Evolutionary conservation across 2,329 filamentous ascomycete genomes (phyloP).

Genomic region (Spiromastix sp.): DNA sequence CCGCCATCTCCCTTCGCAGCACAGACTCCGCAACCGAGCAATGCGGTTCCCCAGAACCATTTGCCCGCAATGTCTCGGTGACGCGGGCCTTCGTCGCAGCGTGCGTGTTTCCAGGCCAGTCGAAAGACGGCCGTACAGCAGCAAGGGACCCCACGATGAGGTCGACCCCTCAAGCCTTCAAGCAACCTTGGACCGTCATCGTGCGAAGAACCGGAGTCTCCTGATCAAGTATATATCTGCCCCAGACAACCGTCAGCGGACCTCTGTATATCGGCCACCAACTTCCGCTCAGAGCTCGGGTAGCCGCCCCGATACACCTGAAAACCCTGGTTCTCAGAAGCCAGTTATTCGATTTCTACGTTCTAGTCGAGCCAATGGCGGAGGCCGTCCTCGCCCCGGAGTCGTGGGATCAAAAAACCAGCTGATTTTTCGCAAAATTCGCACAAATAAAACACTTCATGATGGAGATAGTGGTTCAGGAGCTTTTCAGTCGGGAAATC

Average conservation of each 20-base stretch:
- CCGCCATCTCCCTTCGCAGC: conserved; percentile 1
- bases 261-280: background rate
- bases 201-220: conserved; percentile 19
- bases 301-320: background rate
- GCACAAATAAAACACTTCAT: background rate
- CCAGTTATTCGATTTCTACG: too few species aligned
- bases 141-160: conserved; percentile 6
- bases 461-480: background rate
- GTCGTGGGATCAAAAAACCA: background rate
- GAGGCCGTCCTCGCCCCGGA: too few species aligned
- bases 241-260: background rate
- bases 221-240: conserved; percentile 15
- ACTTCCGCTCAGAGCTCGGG: background rate
- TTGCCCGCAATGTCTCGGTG: conserved; percentile 2
- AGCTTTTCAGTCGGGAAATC: background rate
- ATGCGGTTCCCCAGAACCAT: background rate
- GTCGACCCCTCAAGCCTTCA: conserved; percentile 19
- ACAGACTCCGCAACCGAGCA: conserved; percentile 3
- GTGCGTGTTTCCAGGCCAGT: background rate
- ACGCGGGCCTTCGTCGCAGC: background rate
- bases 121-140: conserved; percentile 8
- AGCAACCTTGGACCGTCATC: conserved; percentile 26
- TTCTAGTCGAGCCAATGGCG: too few species aligned
- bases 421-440: background rate
- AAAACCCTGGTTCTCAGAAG: background rate